Percentiles rank a stretch among this genome's conserved stretches.
phyloP scores from a whole-genome alignment of 1,139 yeast species.

The Kluyveromyces sp. region DNA sequence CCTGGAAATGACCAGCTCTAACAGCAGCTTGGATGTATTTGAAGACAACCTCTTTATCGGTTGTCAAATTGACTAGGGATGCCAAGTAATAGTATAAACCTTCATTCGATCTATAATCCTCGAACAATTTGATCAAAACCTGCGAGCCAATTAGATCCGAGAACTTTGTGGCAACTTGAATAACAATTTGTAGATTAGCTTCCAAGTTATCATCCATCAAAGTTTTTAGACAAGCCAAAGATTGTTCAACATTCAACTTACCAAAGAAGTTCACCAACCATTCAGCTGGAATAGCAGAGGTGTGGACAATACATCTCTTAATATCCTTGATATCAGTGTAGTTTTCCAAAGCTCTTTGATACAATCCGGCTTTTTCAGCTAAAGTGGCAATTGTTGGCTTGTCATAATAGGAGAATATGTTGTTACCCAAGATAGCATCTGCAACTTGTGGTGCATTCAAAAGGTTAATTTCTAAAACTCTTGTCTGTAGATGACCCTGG shows the following conservation, averaged over 20 bases:
- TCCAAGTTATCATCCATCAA: conserved; percentile 74
- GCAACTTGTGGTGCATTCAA: conserved; percentile 99
- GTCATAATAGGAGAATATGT: conserved; percentile 93
- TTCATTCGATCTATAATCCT: conserved; percentile 84
- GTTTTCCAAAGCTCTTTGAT: conserved; percentile 92
- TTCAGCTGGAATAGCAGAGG: conserved; percentile 78
- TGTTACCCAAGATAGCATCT: conserved; percentile 94
- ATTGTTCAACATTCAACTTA: conserved; percentile 88
- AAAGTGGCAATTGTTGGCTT: conserved; percentile 86
- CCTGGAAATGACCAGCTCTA: conserved; percentile 80
- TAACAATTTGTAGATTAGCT: conserved; percentile 85
- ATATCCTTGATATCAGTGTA: conserved; percentile 92
- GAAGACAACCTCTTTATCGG: conserved; percentile 90
- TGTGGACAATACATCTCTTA: conserved; percentile 87
- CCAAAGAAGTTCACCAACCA: conserved; percentile 94
- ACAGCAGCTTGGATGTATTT: conserved; percentile 95
- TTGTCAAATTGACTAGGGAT: conserved; percentile 86
- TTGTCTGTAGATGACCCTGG: conserved; percentile 93
- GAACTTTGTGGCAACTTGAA: conserved; percentile 94
- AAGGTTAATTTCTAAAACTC: conserved; percentile 85
- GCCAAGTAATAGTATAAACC: conserved; percentile 92
- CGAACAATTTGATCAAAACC: conserved; percentile 80
- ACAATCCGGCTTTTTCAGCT: conserved; percentile 90
- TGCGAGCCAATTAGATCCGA: conserved; percentile 88
- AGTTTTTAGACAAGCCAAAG: conserved; percentile 79